These are phyloP conservation scores for Cyclostephanos tholiformis DNA, from an alignment of 108 stramenopile genomes.

Conservation along the genomic window DNA sequence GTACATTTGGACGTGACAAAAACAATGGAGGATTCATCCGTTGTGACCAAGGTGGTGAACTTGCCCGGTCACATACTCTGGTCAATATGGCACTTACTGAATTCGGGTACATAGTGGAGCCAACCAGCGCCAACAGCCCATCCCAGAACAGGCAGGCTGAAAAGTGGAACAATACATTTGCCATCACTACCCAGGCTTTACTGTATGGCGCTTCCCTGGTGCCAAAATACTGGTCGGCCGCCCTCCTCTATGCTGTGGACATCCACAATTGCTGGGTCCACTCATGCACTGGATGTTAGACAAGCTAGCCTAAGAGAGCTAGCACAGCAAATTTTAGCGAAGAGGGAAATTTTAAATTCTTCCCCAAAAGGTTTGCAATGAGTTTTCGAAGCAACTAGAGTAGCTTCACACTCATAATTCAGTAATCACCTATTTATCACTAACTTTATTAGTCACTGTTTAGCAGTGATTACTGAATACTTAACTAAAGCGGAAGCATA, in stretches of 20 bases:
- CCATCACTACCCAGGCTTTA: neutral
- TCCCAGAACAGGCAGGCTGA: neutral
- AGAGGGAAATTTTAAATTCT: no score
- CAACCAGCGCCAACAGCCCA: slow-evolving; percentile 17
- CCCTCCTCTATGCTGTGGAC: neutral
- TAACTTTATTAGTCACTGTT: no score
- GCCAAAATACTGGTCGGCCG: neutral
- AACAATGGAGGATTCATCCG: neutral
- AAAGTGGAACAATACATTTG: neutral
- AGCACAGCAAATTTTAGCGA: no score
- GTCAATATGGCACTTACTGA: neutral
- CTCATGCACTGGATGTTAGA: no score
- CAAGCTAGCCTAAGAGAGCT: no score
- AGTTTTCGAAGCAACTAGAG: no score
- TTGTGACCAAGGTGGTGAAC: slow-evolving; percentile 11
- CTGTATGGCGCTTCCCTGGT: neutral
- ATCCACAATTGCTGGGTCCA: slow-evolving; percentile 16
- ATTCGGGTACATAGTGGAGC: neutral
- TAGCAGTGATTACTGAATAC: no score
- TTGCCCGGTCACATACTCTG: slow-evolving; percentile 8
- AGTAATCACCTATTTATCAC: no score
- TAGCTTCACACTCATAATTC: no score
- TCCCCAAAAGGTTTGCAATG: no score
- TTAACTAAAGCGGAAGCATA: no score
- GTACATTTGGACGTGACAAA: neutral